Evolutionary conservation across 2,329 filamentous ascomycete species (phyloP).

Genomic region (Exophiala oligosperma): DNA sequence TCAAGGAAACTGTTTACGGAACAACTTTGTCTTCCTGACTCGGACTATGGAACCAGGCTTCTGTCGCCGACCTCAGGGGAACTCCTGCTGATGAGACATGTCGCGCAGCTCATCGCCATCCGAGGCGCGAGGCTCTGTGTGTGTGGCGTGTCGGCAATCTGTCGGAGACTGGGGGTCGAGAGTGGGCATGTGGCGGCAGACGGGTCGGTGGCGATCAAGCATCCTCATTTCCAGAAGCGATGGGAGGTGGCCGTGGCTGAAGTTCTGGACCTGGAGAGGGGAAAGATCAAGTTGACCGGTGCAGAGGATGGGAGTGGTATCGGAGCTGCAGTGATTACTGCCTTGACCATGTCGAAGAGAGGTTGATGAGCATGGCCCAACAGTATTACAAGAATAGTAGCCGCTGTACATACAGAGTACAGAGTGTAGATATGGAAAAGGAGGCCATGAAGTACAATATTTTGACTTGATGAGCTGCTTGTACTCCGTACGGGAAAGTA

Average conservation of each 20-base stretch:
- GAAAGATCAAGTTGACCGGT: slow-evolving; percentile 38
- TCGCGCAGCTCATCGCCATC: slow-evolving; percentile 91
- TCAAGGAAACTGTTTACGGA: background rate
- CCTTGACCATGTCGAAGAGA: slow-evolving; percentile 32
- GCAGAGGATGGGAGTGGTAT: slow-evolving; percentile 45
- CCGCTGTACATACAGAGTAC: background rate
- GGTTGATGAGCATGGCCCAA: background rate
- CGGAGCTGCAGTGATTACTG: slow-evolving; percentile 39
- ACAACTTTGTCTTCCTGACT: background rate
- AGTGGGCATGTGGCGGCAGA: slow-evolving; percentile 89
- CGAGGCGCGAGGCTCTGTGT: slow-evolving; percentile 88
- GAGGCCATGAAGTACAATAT: no score
- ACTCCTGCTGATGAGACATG: slow-evolving; percentile 61
- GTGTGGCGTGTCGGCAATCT: slow-evolving; percentile 93
- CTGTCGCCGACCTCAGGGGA: slow-evolving; percentile 4
- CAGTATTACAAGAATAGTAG: background rate
- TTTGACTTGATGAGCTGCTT: no score
- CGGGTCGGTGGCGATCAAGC: slow-evolving; percentile 42
- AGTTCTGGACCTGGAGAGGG: slow-evolving; percentile 37
- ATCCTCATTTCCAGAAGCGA: slow-evolving; percentile 42
- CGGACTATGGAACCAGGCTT: background rate
- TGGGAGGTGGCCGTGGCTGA: slow-evolving; percentile 43
- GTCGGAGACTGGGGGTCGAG: slow-evolving; percentile 88
- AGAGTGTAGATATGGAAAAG: no score
- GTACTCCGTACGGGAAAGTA: no score